Base-by-base conservation (phyloP, 2,329 filamentous ascomycete species). In the Penicillium frequentans region DNA sequence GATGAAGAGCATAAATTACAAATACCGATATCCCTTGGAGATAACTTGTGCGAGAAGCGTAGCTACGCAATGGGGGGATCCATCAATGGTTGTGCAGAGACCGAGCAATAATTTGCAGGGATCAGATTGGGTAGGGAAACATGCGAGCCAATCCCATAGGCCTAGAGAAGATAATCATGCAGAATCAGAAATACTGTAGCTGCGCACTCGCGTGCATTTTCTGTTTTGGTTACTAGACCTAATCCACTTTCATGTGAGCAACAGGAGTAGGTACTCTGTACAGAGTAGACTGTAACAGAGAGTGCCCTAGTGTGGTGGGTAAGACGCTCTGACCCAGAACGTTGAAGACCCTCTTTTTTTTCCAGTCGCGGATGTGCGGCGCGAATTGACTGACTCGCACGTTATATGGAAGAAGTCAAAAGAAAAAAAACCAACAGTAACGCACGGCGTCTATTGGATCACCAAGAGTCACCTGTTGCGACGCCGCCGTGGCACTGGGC, bases 371-470 rank as follows among this genome's bases (percentile, higher is more conserved):
- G 35, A 39, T 39, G 11, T 9, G n/a, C 35, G 35, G 26, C 47
- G 31, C 31, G 47, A 49, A 37, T 27, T 50, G 48, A 50, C 33
- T 50, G 48, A 50, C 48, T 50, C 35, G 48, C 48, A 50, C 33
- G 48, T 42, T 42, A 21, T 29, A 50, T 24, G 45, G 35, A 42
- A 50, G 33, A 43, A 47, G 29, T 49, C 31, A 48, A 47, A n/a
- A 56, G 42, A 45, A 54, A 56, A 45, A 62, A 61, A 65, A 61
- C 64, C 64, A 66, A 66, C 64, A 66, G 54, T 57, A 61, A 64
- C 57, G 64, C 62, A 54, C 58, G 29, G 60, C 62, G 60, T 65
- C 63, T 64, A 67, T 66, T 67, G 63, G 64, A 58, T 58, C 60
- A 64, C 47, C 52, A 55, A 55, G 19, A 58, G 63, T 66, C 64